Evolutionary conservation across 371 early-diverging fungal genomes (phyloP), one percentile per base, ranked within the genome.

Genomic region (Choanephora cucurbitarum): DNA sequence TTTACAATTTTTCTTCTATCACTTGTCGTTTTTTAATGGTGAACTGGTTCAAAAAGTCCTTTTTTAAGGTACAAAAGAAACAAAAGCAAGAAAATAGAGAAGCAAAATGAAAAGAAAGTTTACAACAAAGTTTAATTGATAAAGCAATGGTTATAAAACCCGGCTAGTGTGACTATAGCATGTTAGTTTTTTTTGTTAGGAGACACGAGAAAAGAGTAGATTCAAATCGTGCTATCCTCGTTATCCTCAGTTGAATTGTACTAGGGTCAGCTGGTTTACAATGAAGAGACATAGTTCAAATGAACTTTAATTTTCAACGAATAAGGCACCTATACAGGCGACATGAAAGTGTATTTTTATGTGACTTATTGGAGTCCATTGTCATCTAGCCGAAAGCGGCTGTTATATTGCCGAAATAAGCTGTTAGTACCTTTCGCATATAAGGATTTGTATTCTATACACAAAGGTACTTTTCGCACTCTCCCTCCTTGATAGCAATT

Each of bases 91-190:
- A 43, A 31, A 48, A 22, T 55, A 23, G 32, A 31, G 45, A 48
- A 50, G 21, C 7, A 3, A 60, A 22, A 51, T n/a, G 52, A 47
- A 57, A 19, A 44, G 44, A 53, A 57, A 56, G 52, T 28, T 28
- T 28, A 7, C 28, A 53, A 49, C 52, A 44, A 51, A 33, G 52
- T 49, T 60, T 50, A 57, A 49, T 52, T 52, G 44, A 57, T 53
- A 53, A 57, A 53, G 49, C 48, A 62, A 53, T 44, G 49, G 54
- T 57, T 57, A 53, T 57, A 52, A 58, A 55, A 49, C 58, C 49
- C 50, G 58, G 53, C 53, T 54, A 63, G 53, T 63, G 64, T 63
- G 64, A 63, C 64, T 63, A 48, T 58, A 63, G 49, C 55, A 55
- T 63, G 55, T 51, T 57, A 41, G 19, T 51, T 53, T 28, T 28